phyloP scores from a whole-genome alignment of 352 stramenopile genomes.

The Phytophthora nicotianae region DNA sequence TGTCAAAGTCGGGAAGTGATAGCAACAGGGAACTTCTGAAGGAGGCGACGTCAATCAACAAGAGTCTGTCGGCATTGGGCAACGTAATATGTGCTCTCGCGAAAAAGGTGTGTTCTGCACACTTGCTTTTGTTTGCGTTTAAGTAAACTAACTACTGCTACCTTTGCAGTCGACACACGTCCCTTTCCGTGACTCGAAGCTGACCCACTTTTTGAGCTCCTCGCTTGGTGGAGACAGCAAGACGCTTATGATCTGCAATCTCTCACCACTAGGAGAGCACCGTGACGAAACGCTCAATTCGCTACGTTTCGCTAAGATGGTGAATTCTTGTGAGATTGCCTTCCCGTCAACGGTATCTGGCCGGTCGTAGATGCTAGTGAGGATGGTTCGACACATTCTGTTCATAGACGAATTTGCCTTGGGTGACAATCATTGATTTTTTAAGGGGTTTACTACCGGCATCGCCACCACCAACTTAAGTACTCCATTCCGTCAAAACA shows the following conservation, averaged over 20 bases:
- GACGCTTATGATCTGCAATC: constrained; percentile 92
- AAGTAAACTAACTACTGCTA: constrained; percentile 2
- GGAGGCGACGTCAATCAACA: constrained; percentile 88
- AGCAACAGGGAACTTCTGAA: constrained; percentile 81
- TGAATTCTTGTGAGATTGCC: constrained; percentile 88
- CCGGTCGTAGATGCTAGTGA: constrained; percentile 38
- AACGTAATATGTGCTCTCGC: constrained; percentile 85
- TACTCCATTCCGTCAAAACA: no score
- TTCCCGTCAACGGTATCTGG: constrained; percentile 62
- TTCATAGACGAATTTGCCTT: constrained; percentile 24
- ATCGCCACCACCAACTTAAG: no score
- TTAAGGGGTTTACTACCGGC: no score
- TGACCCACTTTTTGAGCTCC: constrained; percentile 87
- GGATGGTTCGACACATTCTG: constrained; percentile 8
- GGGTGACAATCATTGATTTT: constrained; percentile 2
- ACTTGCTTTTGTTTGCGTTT: neutral
- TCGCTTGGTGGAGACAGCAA: constrained; percentile 88
- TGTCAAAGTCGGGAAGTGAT: constrained; percentile 83
- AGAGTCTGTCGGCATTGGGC: constrained; percentile 82
- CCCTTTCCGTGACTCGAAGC: constrained; percentile 90
- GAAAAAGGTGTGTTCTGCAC: constrained; percentile 61
- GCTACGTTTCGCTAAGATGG: constrained; percentile 87
- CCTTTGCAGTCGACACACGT: constrained; percentile 65
- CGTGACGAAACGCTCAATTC: constrained; percentile 89
- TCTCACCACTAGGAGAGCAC: constrained; percentile 77